These are phyloP conservation scores for Tremellales sp. DNA, from an alignment of 1,284 basidiomycete genomes.

Conservation along the genomic window DNA sequence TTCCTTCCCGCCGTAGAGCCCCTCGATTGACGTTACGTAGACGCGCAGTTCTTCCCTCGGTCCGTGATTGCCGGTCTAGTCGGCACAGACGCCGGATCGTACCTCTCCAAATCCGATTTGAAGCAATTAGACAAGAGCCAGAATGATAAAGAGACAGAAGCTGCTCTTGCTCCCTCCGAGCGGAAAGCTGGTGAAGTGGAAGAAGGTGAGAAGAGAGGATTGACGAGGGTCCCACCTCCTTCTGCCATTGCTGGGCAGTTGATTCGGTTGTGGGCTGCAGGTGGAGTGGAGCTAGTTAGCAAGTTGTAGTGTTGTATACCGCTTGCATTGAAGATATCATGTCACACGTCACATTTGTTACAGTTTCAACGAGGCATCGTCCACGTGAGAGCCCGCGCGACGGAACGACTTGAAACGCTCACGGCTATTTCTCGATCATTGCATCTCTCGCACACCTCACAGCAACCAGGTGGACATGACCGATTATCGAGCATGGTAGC, in stretches of 20 bases:
- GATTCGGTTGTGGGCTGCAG: slow-evolving; percentile 63
- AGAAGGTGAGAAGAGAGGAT: slow-evolving; percentile 13
- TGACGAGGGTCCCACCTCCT: slow-evolving; percentile 63
- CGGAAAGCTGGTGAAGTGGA: slow-evolving; percentile 26
- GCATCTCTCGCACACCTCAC: too few relatives aligned
- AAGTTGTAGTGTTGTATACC: slow-evolving; percentile 32
- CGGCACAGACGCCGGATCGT: slow-evolving; percentile 56
- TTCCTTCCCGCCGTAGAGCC: neutral
- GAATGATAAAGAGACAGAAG: slow-evolving; percentile 30
- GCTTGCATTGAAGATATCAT: too few relatives aligned
- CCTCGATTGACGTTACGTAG: slow-evolving; percentile 48
- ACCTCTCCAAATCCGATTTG: slow-evolving; percentile 58
- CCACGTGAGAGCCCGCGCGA: too few relatives aligned
- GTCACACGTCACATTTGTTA: too few relatives aligned
- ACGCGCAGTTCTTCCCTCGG: slow-evolving; percentile 83
- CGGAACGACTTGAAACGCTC: too few relatives aligned
- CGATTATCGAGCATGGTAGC: too few relatives aligned
- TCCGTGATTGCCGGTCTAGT: slow-evolving; percentile 63
- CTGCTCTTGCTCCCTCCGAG: slow-evolving; percentile 41
- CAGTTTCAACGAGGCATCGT: too few relatives aligned
- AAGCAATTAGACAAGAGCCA: slow-evolving; percentile 55
- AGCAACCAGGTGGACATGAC: too few relatives aligned
- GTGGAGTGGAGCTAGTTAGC: slow-evolving; percentile 35
- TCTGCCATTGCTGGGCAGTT: slow-evolving; percentile 69
- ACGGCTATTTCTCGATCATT: too few relatives aligned